Percentiles rank a stretch among this genome's conserved stretches.
Evolutionary conservation across 345 rosid species (phyloP).

Genomic region (Abelmoschus esculentus): DNA sequence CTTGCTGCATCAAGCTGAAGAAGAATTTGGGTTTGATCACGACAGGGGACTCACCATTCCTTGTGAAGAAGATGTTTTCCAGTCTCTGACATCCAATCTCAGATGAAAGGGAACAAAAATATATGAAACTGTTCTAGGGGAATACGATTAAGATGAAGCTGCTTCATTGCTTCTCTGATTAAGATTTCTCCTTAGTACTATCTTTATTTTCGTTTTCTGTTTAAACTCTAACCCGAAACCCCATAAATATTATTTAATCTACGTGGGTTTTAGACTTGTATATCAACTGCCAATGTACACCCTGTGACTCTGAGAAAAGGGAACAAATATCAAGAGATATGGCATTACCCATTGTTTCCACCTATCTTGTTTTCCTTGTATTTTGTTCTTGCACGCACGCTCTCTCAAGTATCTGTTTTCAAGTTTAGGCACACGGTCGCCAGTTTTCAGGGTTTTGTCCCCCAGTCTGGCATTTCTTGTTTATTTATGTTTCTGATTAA

Average conservation of each 20-base stretch:
- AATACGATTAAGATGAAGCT: background rate
- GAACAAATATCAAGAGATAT: slow-evolving; percentile 12
- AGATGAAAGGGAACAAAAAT: background rate
- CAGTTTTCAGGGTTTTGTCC: slow-evolving; percentile 3
- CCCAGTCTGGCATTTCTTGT: background rate
- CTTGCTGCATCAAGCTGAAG: background rate
- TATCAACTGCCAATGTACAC: slow-evolving; percentile 3
- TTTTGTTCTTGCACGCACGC: too few species aligned
- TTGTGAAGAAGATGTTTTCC: background rate
- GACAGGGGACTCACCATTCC: background rate
- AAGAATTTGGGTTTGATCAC: background rate
- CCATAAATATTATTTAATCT: slow-evolving; percentile 11
- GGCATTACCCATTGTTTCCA: background rate
- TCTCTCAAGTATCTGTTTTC: too few species aligned
- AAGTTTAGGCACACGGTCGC: background rate
- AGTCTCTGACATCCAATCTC: background rate
- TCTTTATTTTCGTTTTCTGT: background rate
- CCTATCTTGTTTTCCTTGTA: background rate
- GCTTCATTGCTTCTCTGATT: background rate
- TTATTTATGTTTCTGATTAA: background rate
- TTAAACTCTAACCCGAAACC: slow-evolving; percentile 17
- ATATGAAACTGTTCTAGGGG: background rate
- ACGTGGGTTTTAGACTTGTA: slow-evolving; percentile 28
- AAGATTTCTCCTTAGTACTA: background rate
- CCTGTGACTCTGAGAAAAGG: slow-evolving; percentile 14